Evolutionary conservation across 2,329 filamentous ascomycete species (phyloP).

Genomic region (Alternaria infectoria): DNA sequence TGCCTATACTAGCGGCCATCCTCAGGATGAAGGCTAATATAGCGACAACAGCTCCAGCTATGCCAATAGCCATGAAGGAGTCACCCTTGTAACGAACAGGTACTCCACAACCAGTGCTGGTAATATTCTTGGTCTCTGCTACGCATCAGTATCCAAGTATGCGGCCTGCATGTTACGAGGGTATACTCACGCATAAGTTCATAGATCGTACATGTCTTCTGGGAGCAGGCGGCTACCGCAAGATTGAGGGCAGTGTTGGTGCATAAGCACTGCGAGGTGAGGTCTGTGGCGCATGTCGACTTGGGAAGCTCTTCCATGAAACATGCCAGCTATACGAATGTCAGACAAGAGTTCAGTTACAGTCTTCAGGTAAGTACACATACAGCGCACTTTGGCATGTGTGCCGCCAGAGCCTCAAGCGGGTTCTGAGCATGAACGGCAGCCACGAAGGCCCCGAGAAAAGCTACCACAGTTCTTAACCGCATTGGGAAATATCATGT

Average conservation of each 20-base stretch:
- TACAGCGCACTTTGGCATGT: slow-evolving; percentile 27
- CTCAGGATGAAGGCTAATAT: slow-evolving; percentile 42
- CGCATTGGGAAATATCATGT: slow-evolving; percentile 11
- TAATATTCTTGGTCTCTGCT: slow-evolving; percentile 48
- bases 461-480: slow-evolving; percentile 1
- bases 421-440: slow-evolving; percentile 17
- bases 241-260: slow-evolving; percentile 41
- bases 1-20: slow-evolving; percentile 42
- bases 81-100: slow-evolving; percentile 44
- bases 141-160: background rate
- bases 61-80: slow-evolving; percentile 36
- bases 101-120: slow-evolving; percentile 43
- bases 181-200: slow-evolving; percentile 41
- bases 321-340: slow-evolving; percentile 22
- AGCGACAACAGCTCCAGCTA: slow-evolving; percentile 39
- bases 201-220: slow-evolving; percentile 43
- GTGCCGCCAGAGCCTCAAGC: slow-evolving; percentile 15
- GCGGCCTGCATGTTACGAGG: background rate
- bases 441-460: slow-evolving; percentile 7
- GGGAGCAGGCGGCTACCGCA: slow-evolving; percentile 45
- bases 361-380: background rate
- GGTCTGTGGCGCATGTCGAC: slow-evolving; percentile 47
- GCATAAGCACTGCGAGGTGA: slow-evolving; percentile 50
- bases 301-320: slow-evolving; percentile 31
- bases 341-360: background rate